Evolutionary conservation across 208 protist species (phyloP).

Genomic region (Crithidia fasciculata): DNA sequence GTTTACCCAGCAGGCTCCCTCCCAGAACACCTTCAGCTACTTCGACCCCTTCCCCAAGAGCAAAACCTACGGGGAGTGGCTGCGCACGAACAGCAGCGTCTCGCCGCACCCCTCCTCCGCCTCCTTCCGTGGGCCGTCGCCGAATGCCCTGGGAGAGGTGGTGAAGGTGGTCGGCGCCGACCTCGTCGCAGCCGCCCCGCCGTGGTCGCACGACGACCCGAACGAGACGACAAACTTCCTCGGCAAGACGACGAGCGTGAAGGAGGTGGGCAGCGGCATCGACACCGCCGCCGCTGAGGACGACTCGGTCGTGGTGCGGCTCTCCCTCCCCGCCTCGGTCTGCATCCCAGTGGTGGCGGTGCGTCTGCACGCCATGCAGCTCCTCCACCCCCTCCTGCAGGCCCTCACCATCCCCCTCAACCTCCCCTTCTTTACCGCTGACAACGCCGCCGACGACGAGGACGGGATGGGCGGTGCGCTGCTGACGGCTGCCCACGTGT

Average conservation of each 20-base stretch:
- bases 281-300: not conserved
- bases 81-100: constrained; percentile 9
- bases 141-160: not conserved
- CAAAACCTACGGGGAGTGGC: constrained; percentile 19
- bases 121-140: not conserved
- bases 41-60: constrained; percentile 10
- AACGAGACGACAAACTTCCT: constrained; percentile 19
- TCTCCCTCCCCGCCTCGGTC: constrained; percentile 28
- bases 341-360: constrained; percentile 29
- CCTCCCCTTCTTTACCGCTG: not conserved
- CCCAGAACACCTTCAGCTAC: constrained; percentile 9
- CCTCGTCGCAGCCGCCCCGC: not conserved
- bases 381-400: constrained; percentile 35
- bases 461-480: constrained; percentile 13
- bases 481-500: constrained; percentile 8
- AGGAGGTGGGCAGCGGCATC: not conserved
- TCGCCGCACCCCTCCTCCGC: not conserved
- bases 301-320: constrained; percentile 26
- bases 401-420: constrained; percentile 11
- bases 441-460: constrained; percentile 5
- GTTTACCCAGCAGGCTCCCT: not conserved
- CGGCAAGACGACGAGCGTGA: constrained; percentile 7
- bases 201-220: constrained; percentile 20
- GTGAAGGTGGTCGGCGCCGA: not conserved
- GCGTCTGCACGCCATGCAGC: constrained; percentile 27